These are phyloP conservation scores for Andrographis paniculata DNA, from an alignment of 305 asterid genomes.

Conservation along the genomic window DNA sequence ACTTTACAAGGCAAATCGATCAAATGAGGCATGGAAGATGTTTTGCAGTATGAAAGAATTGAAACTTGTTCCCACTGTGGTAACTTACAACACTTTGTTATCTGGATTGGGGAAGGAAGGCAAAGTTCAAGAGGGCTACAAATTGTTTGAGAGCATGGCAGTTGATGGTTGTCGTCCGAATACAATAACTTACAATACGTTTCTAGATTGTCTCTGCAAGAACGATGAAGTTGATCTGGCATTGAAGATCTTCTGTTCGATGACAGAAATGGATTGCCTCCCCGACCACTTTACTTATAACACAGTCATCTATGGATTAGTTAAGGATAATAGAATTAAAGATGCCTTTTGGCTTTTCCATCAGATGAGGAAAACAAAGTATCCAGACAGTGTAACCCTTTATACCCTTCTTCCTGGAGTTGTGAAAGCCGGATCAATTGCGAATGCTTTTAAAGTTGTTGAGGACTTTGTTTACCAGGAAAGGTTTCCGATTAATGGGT, in stretches of 20 bases:
- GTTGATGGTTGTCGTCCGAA: constrained; percentile 63
- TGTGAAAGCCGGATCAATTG: constrained; percentile 63
- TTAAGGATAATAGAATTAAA: constrained; percentile 51
- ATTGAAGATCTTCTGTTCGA: constrained; percentile 50
- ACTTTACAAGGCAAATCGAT: constrained; percentile 73
- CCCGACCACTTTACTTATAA: constrained; percentile 83
- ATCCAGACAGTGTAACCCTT: constrained; percentile 66
- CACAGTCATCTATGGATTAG: constrained; percentile 69
- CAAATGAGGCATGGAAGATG: constrained; percentile 75
- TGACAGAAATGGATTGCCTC: constrained; percentile 55
- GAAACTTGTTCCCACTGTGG: constrained; percentile 71
- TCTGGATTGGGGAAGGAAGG: constrained; percentile 90
- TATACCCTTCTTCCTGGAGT: constrained; percentile 67
- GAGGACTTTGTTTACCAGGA: constrained; percentile 33
- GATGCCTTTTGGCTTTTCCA: constrained; percentile 89
- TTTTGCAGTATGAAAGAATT: constrained; percentile 68
- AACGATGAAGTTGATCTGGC: constrained; percentile 69
- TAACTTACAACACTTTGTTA: constrained; percentile 85
- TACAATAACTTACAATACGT: constrained; percentile 77
- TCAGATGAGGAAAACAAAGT: constrained; percentile 71
- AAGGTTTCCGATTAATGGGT: constrained; percentile 23
- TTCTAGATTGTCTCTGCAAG: constrained; percentile 84
- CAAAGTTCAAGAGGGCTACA: constrained; percentile 50
- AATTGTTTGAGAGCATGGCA: constrained; percentile 65
- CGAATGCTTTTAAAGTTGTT: constrained; percentile 54